Evolutionary conservation across 129 eudicot genomes (phyloP), one percentile per base, ranked within the genome.

Genomic region (Lonicera japonica): DNA sequence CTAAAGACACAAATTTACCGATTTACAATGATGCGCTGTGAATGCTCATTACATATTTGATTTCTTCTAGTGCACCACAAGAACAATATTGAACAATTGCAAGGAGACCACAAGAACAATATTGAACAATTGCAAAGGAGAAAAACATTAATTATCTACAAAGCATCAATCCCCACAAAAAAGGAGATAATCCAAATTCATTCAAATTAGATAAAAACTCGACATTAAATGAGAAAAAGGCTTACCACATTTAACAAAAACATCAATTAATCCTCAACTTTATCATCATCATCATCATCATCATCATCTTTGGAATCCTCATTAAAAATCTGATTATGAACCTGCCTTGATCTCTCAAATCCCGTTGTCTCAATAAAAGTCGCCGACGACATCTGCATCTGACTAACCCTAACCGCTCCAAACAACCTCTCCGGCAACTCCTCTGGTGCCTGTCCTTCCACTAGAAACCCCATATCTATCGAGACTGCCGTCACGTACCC

Each of bases 321-420:
- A 41, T 79, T 13, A 29, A 2, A 29, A 29, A 29, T 29, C 36
- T 23, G 56, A 58, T 16, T 8, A 22, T 39, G 56, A 47, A 19
- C 22, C 38, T 41, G 48, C 7, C 60, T 47, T 11, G 63, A 66
- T 5, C 22, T 21, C 8, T 38, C 58, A 17, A 50, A 21, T 50
- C 20, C 52, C 60, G 61, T 19, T 8, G 77, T 58, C 20, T 83
- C 92, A 19, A 86, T 79, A 34, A 77, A 75, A 7, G 71, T 73
- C 11, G 95, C 97, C 15, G 95, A 75, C 11, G 79, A 68, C 95
- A 91, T 87, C 77, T 91, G 88, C 95, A 91, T 91, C 29, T 91
- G 94, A n/a, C 85, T 74, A 70, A 91, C 61, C 82, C 97, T 77
- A 59, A 91, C 97, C 14, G 94, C 94, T 0, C 97, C 97, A 21